Evolutionary conservation across 2,329 filamentous ascomycete genomes (phyloP), one percentile per base, ranked within the genome.

Genomic region (Nemania sp.): DNA sequence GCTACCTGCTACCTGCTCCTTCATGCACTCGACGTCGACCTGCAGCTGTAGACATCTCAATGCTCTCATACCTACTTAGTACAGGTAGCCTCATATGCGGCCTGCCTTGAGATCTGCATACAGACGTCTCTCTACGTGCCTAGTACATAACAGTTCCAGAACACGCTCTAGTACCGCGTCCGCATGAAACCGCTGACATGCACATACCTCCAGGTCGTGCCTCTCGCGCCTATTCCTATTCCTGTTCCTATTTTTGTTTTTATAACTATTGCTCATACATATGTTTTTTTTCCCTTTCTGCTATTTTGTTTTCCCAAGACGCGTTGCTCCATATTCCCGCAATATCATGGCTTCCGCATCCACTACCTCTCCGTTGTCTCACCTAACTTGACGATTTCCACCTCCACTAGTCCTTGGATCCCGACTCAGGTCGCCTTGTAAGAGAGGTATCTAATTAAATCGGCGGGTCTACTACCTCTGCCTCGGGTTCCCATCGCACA

Each of bases 91-190:
- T 58, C 58, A 53, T 52, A 56, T 58, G 55, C 49, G 50, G 52
- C 52, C 49, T 47, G 46, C 47, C 49, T 49, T 54, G 52, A 60
- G 58, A 59, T 56, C 58, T 61, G 49, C 58, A 59, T 61, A 51
- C 52, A 56, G 54, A 45, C 52, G 40, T 31, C 37, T 36, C 44
- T 30, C 22, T 45, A 47, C 14, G 33, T 39, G 33, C 23, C 2
- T 44, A 22, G 46, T 51, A 44, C 57, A 52, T 49, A 44, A 41
- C 22, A 52, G 30, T 31, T 49, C 37, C 20, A 39, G n/a, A n/a
- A 30, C 43, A 56, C 49, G 42, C 49, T 41, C 22, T 45, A 11
- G 46, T 40, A 56, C 43, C 49, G 47, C 52, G 49, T 53, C 41
- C 24, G 34, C 39, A n/a, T 23, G 22, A 54, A 31, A 49, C 40